Evolutionary conservation across 2,329 filamentous ascomycete genomes (phyloP).

Genomic region (Aspergillus carbonarius): DNA sequence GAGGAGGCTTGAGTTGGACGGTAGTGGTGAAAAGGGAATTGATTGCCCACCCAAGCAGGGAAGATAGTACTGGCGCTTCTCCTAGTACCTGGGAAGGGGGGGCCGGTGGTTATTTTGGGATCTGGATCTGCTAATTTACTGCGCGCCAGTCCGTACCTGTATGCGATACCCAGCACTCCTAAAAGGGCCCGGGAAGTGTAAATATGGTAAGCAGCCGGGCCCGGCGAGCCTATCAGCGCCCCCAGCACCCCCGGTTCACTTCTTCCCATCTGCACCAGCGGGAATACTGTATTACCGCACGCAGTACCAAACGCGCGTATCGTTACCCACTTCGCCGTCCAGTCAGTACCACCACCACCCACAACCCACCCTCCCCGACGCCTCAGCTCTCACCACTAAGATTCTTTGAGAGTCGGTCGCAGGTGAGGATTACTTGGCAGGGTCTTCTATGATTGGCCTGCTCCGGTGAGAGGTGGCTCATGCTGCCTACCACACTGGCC

Average conservation of each 20-base stretch:
- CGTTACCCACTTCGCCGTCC: background rate
- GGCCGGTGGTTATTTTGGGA: conserved; percentile 33
- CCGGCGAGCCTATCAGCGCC: background rate
- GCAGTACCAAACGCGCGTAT: conserved; percentile 1
- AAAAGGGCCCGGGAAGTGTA: background rate
- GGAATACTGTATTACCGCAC: background rate
- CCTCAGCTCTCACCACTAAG: background rate
- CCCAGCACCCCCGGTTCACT: background rate
- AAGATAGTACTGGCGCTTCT: conserved; percentile 24
- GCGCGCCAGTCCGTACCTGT: conserved; percentile 10
- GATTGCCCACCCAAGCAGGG: conserved; percentile 25
- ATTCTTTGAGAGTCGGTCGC: background rate
- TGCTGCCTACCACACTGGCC: background rate
- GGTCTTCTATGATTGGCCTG: background rate
- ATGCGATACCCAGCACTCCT: conserved; percentile 12
- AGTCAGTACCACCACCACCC: background rate
- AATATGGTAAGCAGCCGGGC: conserved; percentile 4
- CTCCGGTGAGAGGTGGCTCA: background rate
- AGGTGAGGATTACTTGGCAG: conserved; percentile 1
- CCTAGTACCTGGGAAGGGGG: conserved; percentile 16
- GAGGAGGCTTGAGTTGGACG: conserved; percentile 25
- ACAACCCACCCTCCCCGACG: background rate
- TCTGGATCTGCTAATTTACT: conserved; percentile 21
- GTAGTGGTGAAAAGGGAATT: conserved; percentile 28
- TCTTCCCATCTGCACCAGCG: background rate